Conservation (phyloP, 768 basidiomycete genomes). For the Suillus plorans region DNA sequence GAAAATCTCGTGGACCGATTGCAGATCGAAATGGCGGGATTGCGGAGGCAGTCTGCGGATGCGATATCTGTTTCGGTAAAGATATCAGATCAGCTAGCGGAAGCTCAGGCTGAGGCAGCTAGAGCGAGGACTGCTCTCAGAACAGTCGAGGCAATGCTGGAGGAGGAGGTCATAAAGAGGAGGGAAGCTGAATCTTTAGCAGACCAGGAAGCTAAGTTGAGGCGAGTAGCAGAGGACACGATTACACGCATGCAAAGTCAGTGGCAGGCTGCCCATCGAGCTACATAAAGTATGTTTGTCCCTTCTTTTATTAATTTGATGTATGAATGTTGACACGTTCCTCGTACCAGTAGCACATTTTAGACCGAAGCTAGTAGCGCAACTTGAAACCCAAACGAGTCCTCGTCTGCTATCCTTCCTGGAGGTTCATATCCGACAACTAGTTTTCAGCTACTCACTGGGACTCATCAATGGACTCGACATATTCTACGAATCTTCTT, state of each 20-base stretch:
- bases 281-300: slow-evolving; percentile 5
- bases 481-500: background rate
- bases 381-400: background rate
- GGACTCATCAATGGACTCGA: background rate
- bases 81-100: slow-evolving; percentile 69
- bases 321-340: background rate
- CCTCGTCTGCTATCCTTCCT: background rate
- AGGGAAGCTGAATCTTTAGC: slow-evolving; percentile 56
- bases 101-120: slow-evolving; percentile 60
- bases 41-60: slow-evolving; percentile 68
- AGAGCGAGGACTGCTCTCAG: slow-evolving; percentile 54
- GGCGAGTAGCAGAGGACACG: slow-evolving; percentile 52
- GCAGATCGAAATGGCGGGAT: slow-evolving; percentile 60
- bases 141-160: slow-evolving; percentile 55
- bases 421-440: background rate
- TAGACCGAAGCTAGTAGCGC: background rate
- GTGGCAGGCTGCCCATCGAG: slow-evolving; percentile 7
- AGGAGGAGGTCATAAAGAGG: slow-evolving; percentile 58
- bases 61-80: slow-evolving; percentile 63
- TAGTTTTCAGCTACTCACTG: background rate
- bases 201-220: slow-evolving; percentile 46
- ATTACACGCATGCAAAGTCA: slow-evolving; percentile 36
- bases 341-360: background rate
- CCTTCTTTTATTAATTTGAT: background rate
- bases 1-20: slow-evolving; percentile 56